Conservation (phyloP, 1,284 basidiomycete genomes). For the Phellinidium pouzarii region DNA sequence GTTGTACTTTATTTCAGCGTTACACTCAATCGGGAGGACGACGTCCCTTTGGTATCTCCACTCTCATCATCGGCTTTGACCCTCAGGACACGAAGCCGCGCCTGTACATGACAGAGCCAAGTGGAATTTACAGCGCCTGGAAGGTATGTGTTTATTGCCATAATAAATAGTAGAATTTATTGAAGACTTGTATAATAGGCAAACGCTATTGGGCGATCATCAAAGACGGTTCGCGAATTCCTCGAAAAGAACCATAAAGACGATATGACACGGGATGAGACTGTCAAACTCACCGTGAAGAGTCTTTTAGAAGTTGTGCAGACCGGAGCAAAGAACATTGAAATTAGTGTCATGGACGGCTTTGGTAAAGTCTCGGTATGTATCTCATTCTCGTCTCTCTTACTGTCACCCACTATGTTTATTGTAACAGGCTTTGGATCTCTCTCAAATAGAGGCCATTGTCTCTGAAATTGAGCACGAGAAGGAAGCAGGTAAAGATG, state of each 20-base stretch:
- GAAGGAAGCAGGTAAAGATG: slow-evolving; percentile 80
- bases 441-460: slow-evolving; percentile 84
- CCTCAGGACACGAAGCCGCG: slow-evolving; percentile 85
- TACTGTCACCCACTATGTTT: slow-evolving; percentile 10
- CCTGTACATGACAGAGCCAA: slow-evolving; percentile 96
- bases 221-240: slow-evolving; percentile 98
- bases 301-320: slow-evolving; percentile 97
- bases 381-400: not conserved
- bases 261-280: slow-evolving; percentile 80
- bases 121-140: slow-evolving; percentile 98
- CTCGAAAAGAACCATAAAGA: slow-evolving; percentile 98
- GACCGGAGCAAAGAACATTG: slow-evolving; percentile 99
- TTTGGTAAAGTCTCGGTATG: slow-evolving; percentile 86
- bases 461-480: slow-evolving; percentile 90
- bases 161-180: not conserved
- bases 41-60: slow-evolving; percentile 96
- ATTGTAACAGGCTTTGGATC: slow-evolving; percentile 64
- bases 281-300: slow-evolving; percentile 94
- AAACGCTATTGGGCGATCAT: slow-evolving; percentile 94
- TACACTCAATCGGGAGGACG: slow-evolving; percentile 99
- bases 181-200: slow-evolving; percentile 48
- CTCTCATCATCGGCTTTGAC: slow-evolving; percentile 95
- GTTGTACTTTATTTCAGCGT: slow-evolving; percentile 40
- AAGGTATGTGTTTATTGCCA: slow-evolving; percentile 56
- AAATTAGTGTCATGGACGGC: slow-evolving; percentile 93